These are phyloP conservation scores for Closterium sp. DNA, from an alignment of 139 green algal species.

Conservation along the genomic window DNA sequence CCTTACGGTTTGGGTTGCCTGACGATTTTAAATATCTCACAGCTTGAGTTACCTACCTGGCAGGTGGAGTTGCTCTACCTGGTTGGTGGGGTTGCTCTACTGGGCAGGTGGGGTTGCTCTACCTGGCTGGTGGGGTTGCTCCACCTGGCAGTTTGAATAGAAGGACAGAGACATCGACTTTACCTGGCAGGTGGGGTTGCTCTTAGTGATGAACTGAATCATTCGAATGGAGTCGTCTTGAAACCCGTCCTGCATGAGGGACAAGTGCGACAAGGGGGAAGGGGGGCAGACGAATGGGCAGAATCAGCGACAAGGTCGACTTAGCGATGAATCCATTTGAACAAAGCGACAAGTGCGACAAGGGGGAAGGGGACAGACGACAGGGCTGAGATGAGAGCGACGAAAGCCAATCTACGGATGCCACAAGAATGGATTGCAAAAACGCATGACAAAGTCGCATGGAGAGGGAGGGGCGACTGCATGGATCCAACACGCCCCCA, in stretches of 20 bases:
- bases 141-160: conserved; percentile 46
- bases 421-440: no score
- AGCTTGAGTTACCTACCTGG: background rate
- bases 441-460: no score
- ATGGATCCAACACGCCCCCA: no score
- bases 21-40: no score
- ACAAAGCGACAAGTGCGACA: conserved; percentile 24
- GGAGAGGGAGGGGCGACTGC: no score
- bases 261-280: background rate
- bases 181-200: conserved; percentile 34
- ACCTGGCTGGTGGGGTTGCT: conserved; percentile 71
- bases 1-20: no score
- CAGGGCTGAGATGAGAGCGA: no score
- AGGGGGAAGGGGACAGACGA: conserved; percentile 24
- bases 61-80: background rate
- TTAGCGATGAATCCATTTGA: no score
- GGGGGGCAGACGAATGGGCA: background rate
- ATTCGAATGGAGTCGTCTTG: conserved; percentile 79
- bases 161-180: background rate
- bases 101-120: conserved; percentile 72
- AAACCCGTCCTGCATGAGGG: conserved; percentile 71
- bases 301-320: conserved; percentile 32
- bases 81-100: no score
- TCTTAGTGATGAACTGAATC: conserved; percentile 53
- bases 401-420: no score